phyloP scores from a whole-genome alignment of 768 basidiomycete genomes.

The Candolleomyces aberdarensis region DNA sequence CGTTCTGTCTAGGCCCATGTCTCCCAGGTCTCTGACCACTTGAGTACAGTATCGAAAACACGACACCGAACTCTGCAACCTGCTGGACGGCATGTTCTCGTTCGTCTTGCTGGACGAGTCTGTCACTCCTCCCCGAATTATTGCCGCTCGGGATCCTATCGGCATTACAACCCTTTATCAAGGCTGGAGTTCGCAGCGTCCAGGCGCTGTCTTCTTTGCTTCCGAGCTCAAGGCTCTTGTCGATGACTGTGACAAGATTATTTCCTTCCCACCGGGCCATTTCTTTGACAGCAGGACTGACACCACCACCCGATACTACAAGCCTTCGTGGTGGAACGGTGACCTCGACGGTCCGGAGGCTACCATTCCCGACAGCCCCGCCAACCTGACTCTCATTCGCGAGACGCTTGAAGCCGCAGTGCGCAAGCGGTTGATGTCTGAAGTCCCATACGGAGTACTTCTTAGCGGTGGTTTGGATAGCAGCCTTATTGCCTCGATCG shows the following conservation, averaged over 20 bases:
- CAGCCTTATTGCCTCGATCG: conserved; percentile 93
- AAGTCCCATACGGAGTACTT: conserved; percentile 97
- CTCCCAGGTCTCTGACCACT: not conserved
- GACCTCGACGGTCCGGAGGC: conserved; percentile 62
- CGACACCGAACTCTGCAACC: conserved; percentile 69
- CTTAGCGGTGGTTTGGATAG: conserved; percentile 95
- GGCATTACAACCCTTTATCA: conserved; percentile 99
- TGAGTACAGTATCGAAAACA: conserved; percentile 73
- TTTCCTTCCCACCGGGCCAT: conserved; percentile 96
- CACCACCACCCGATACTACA: conserved; percentile 80
- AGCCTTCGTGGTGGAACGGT: conserved; percentile 87
- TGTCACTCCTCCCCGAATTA: conserved; percentile 81
- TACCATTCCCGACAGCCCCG: conserved; percentile 53
- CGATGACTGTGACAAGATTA: conserved; percentile 92
- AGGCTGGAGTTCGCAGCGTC: conserved; percentile 83
- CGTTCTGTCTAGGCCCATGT: not conserved
- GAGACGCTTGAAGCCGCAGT: conserved; percentile 89
- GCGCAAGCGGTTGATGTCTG: conserved; percentile 93
- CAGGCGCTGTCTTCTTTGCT: conserved; percentile 86
- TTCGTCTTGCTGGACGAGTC: conserved; percentile 96
- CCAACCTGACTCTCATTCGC: conserved; percentile 68
- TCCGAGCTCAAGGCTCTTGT: conserved; percentile 92
- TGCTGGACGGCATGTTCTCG: conserved; percentile 98
- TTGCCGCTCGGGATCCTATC: conserved; percentile 95
- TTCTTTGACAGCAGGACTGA: conserved; percentile 85